These are phyloP conservation scores for Tothia fuscella DNA, from an alignment of 2,329 filamentous ascomycete genomes.

Conservation along the genomic window DNA sequence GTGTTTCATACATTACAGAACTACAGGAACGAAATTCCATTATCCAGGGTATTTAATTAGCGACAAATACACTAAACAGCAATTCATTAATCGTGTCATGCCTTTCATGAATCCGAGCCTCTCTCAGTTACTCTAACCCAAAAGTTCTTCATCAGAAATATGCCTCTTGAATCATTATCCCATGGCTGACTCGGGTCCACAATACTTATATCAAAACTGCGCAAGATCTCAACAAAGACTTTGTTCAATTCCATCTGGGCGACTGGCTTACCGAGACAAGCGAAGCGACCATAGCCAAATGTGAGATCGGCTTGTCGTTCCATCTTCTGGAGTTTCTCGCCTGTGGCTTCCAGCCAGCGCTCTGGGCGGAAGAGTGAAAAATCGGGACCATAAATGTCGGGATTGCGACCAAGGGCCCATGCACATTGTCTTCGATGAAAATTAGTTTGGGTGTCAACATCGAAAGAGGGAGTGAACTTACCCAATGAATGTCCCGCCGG, in stretches of 20 bases:
- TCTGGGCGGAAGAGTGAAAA: slow-evolving; percentile 37
- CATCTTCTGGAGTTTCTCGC: slow-evolving; percentile 28
- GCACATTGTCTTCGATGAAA: not conserved
- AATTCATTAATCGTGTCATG: too few species aligned
- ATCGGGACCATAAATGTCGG: slow-evolving; percentile 20
- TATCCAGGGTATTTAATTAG: too few species aligned
- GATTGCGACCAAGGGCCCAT: slow-evolving; percentile 7
- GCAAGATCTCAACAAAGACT: slow-evolving; percentile 29
- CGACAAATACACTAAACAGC: too few species aligned
- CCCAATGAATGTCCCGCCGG: slow-evolving; percentile 7
- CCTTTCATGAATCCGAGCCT: too few species aligned
- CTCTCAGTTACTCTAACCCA: slow-evolving; percentile 9
- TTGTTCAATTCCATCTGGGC: slow-evolving; percentile 28
- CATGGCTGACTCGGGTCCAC: slow-evolving; percentile 10
- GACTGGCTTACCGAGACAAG: slow-evolving; percentile 23
- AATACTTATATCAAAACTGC: slow-evolving; percentile 10
- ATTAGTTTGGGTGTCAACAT: not conserved
- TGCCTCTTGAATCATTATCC: slow-evolving; percentile 1
- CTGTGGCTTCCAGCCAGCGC: slow-evolving; percentile 32
- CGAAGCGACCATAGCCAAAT: slow-evolving; percentile 26
- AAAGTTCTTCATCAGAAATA: slow-evolving; percentile 8
- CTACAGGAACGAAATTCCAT: too few species aligned
- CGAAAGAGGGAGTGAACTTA: not conserved
- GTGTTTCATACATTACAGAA: too few species aligned
- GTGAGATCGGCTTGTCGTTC: slow-evolving; percentile 22